Evolutionary conservation across 2,329 filamentous ascomycete genomes (phyloP).

Genomic region (Penicillium verrucosum): DNA sequence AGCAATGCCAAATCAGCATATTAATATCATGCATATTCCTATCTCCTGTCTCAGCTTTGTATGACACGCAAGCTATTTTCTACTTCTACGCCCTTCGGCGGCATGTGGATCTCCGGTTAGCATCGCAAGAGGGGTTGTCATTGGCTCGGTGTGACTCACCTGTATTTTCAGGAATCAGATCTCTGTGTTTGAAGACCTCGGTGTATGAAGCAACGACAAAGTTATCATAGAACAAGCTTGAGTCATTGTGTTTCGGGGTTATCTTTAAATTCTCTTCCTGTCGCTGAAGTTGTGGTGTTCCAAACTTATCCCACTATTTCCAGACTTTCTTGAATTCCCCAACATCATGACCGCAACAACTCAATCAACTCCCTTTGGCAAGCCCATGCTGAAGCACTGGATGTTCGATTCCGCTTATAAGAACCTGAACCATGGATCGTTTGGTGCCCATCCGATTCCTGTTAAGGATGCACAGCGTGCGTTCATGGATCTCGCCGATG

Average conservation of each 20-base stretch:
- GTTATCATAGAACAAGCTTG: not conserved
- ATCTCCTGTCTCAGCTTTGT: not conserved
- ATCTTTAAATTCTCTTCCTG: not conserved
- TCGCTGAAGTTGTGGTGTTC: not conserved
- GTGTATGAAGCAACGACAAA: not conserved
- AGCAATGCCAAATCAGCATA: not conserved
- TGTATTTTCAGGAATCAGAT: not conserved
- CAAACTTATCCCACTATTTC: not conserved
- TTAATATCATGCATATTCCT: not conserved
- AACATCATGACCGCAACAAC: conserved; percentile 5
- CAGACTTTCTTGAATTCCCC: not conserved
- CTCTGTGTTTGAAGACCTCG: not conserved
- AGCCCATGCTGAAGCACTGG: conserved; percentile 61
- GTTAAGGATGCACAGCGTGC: conserved; percentile 59
- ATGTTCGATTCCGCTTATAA: conserved; percentile 64
- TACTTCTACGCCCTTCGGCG: conserved; percentile 25
- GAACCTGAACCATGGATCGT: conserved; percentile 83
- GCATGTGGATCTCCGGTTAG: conserved; percentile 8
- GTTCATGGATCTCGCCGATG: conserved; percentile 67
- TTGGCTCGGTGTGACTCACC: conserved; percentile 5
- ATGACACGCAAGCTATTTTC: not conserved
- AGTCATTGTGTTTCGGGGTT: not conserved
- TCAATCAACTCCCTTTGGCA: conserved; percentile 47
- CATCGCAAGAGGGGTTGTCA: not conserved
- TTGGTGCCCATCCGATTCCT: conserved; percentile 67